Evolutionary conservation across 2,329 filamentous ascomycete genomes (phyloP).

Genomic region (Aspergillus bombycis): DNA sequence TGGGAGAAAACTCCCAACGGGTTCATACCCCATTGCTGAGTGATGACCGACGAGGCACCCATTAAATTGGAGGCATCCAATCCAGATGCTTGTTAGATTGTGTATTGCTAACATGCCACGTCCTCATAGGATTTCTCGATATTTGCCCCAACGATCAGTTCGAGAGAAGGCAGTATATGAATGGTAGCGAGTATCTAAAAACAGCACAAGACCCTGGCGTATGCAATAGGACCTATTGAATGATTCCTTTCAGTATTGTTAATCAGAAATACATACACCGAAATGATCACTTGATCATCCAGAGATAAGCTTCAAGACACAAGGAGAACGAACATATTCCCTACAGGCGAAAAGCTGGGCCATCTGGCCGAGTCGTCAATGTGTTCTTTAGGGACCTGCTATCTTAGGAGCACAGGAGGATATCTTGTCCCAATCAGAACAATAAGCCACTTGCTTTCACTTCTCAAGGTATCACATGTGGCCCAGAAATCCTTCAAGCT

Average conservation of each 20-base stretch:
- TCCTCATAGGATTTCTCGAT: neutral
- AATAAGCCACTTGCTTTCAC: neutral
- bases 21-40: neutral
- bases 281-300: neutral
- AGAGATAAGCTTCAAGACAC: neutral
- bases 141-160: neutral
- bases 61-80: neutral
- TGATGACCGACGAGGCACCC: neutral
- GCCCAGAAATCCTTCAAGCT: slow-evolving; percentile 22
- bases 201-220: neutral
- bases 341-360: neutral
- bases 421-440: neutral
- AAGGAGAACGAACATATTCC: neutral
- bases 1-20: neutral
- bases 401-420: neutral
- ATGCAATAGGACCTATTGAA: neutral
- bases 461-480: slow-evolving; percentile 30
- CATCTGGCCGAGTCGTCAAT: neutral
- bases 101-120: neutral
- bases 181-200: neutral
- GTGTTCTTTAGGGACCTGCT: neutral
- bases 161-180: neutral
- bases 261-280: neutral
- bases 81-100: neutral
- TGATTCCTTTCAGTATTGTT: neutral